Evolutionary conservation across 148 eudicot genomes (phyloP).

Genomic region (Hydrangea macrophylla): DNA sequence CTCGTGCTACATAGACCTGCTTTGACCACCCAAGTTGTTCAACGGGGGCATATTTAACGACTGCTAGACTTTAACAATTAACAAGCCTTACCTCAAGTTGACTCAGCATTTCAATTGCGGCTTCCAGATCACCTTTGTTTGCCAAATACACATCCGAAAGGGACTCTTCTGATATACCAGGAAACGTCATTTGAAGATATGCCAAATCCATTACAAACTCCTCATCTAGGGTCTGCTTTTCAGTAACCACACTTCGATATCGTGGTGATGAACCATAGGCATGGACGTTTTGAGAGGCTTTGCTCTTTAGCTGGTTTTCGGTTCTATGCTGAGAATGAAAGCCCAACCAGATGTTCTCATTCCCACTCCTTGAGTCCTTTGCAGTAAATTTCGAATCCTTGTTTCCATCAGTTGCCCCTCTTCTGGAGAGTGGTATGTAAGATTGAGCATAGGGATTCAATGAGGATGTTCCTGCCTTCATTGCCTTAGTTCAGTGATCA

Average conservation of each 20-base stretch:
- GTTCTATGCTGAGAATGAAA: conserved; percentile 14
- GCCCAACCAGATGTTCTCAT: conserved; percentile 20
- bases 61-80: not conserved
- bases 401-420: conserved; percentile 41
- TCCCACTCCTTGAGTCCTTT: conserved; percentile 13
- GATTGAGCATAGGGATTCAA: conserved; percentile 75
- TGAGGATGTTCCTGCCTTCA: conserved; percentile 59
- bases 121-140: conserved; percentile 69
- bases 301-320: conserved; percentile 21
- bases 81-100: conserved; percentile 63
- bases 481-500: conserved; percentile 22
- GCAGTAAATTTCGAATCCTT: conserved; percentile 19
- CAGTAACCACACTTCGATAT: conserved; percentile 21
- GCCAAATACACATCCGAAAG: conserved; percentile 67
- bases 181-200: conserved; percentile 77
- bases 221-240: conserved; percentile 40
- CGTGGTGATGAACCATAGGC: conserved; percentile 39
- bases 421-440: conserved; percentile 64
- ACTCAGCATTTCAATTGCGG: conserved; percentile 73
- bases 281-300: conserved; percentile 23
- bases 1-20: too few species aligned
- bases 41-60: not conserved
- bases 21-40: not conserved
- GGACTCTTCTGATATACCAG: conserved; percentile 75
- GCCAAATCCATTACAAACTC: conserved; percentile 78